phyloP scores from a whole-genome alignment of 192 early-diverging fungal species.

The Haplosporangium gracile region DNA sequence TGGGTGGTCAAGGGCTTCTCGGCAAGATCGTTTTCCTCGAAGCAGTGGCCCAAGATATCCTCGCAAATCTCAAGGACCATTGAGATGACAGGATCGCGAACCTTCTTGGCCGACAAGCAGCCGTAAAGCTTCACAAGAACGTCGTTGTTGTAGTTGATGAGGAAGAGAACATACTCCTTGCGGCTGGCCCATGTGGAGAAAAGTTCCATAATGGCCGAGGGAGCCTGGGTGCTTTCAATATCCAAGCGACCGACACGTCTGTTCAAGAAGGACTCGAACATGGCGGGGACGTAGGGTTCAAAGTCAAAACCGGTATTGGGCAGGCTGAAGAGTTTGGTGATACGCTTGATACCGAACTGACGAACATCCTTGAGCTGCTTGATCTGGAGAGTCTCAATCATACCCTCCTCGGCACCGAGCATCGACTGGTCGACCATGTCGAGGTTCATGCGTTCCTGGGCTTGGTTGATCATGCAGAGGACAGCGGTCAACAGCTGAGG shows the following conservation, averaged over 20 bases:
- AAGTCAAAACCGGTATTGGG: slow-evolving; percentile 79
- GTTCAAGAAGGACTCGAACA: slow-evolving; percentile 80
- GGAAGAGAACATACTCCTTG: slow-evolving; percentile 72
- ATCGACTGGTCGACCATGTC: slow-evolving; percentile 33
- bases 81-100: slow-evolving; percentile 77
- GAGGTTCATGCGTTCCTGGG: slow-evolving; percentile 67
- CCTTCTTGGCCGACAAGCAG: slow-evolving; percentile 84
- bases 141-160: slow-evolving; percentile 71
- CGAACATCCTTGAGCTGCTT: slow-evolving; percentile 76
- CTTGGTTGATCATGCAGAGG: slow-evolving; percentile 77
- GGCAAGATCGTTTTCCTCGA: slow-evolving; percentile 60
- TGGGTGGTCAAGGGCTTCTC: slow-evolving; percentile 56
- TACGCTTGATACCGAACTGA: slow-evolving; percentile 77
- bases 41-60: slow-evolving; percentile 71
- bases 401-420: slow-evolving; percentile 32
- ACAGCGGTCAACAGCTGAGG: slow-evolving; percentile 80
- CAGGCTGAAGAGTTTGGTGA: slow-evolving; percentile 85
- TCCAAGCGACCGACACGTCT: slow-evolving; percentile 78
- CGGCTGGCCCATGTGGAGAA: slow-evolving; percentile 83
- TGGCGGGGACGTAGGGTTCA: slow-evolving; percentile 76
- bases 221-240: slow-evolving; percentile 90
- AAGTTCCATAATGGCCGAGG: slow-evolving; percentile 83
- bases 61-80: slow-evolving; percentile 84
- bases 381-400: slow-evolving; percentile 53
- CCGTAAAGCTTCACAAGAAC: slow-evolving; percentile 79